Base-by-base conservation (phyloP, 106 monocot species). In the Triglochin maritima region DNA sequence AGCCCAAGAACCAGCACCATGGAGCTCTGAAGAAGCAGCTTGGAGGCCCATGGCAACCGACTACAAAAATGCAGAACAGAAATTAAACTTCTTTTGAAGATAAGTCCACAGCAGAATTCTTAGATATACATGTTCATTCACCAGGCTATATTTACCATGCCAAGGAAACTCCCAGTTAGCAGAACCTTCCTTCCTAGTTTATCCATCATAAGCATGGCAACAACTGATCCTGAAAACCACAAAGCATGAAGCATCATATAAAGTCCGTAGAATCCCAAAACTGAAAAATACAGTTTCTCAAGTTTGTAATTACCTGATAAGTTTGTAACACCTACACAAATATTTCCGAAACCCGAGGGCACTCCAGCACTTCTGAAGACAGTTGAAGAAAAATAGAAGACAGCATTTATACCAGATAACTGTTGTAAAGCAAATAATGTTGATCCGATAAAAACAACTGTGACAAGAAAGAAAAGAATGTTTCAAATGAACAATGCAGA, bases 391-490 rank as follows among this genome's bases (percentile, higher is more conserved):
- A 92, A 98, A 70, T 86, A 98, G 77, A 98, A 92, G 7, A 98
- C 72, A 77, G 92, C 91, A 86, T 98, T 98, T 88, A 98, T 98
- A 61, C 98, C 98, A n/a, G 98, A 92, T 67, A 98, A 74, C 82
- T 98, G 98, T 76, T 98, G 98, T 76, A 98, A 84, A 82, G 88
- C 88, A 83, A 92, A 98, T 43, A 98, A 82, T 63, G 72, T 82
- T 76, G 98, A 68, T 73, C 98, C 98, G 82, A 89, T 86, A 84
- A 85, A 92, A 83, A 98, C 88, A 82, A 98, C 98, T 98, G 86
- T 70, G 79, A 46, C 68, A 79, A 79, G 71, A 84, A 80, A 73
- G 72, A 42, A 52, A 14, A 29, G 2, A 64, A 54, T 5, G 78
- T 66, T 80, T 87, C 64, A 56, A 86, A 79, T 81, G 74, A 83